A percentile compares a stretch with the other conserved stretches of the same genome.
These are phyloP conservation scores for Candida tallmaniae DNA, from an alignment of 805 yeast genomes.

Conservation along the genomic window DNA sequence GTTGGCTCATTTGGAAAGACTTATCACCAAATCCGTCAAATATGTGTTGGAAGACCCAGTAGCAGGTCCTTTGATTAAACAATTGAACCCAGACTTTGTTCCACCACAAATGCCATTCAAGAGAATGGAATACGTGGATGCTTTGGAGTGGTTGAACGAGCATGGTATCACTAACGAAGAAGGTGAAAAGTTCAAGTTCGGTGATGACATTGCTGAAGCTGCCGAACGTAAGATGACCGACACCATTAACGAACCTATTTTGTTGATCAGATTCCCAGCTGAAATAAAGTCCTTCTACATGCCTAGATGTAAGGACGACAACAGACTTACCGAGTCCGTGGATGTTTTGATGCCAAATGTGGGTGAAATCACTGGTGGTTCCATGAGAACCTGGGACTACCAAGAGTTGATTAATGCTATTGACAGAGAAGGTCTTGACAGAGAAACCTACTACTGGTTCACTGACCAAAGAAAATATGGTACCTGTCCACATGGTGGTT, in stretches of 20 bases:
- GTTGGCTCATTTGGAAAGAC: constrained; percentile 76
- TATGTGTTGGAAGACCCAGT: constrained; percentile 84
- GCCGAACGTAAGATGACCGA: constrained; percentile 99
- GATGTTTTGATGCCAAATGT: constrained; percentile 99
- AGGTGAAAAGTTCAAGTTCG: constrained; percentile 87
- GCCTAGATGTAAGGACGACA: constrained; percentile 87
- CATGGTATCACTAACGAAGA: constrained; percentile 93
- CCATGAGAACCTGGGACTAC: constrained; percentile 86
- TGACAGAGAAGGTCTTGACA: constrained; percentile 85
- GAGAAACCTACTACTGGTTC: constrained; percentile 91
- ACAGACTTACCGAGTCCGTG: constrained; percentile 94
- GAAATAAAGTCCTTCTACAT: constrained; percentile 97
- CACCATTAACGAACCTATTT: constrained; percentile 85
- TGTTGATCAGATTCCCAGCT: constrained; percentile 91
- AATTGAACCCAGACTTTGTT: constrained; percentile 86
- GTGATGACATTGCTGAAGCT: constrained; percentile 99
- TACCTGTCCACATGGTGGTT: constrained; percentile 98
- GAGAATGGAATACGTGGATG: constrained; percentile 88
- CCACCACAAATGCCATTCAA: constrained; percentile 83
- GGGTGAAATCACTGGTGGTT: constrained; percentile 98
- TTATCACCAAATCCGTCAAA: constrained; percentile 64
- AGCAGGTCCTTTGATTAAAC: constrained; percentile 84
- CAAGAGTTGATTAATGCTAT: constrained; percentile 87
- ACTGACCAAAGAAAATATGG: constrained; percentile 95
- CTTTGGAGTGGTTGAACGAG: constrained; percentile 94